These are phyloP conservation scores for Suhomyces panamericanus DNA, from an alignment of 1,139 yeast genomes.

Conservation along the genomic window DNA sequence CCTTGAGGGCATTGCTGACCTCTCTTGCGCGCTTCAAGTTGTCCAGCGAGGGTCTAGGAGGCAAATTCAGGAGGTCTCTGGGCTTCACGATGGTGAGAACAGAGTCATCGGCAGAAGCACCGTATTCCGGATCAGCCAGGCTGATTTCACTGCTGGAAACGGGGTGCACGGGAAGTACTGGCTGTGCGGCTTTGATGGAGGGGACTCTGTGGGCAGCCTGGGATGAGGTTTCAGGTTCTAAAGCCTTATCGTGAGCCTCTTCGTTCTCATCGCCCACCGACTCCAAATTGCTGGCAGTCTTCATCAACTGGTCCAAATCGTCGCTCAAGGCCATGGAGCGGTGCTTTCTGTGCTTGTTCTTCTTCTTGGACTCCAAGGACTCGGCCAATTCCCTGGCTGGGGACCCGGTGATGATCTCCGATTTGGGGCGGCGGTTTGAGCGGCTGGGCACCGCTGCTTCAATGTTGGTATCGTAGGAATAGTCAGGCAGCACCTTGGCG, in stretches of 20 bases:
- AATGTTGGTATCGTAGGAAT: constrained; percentile 36
- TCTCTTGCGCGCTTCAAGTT: constrained; percentile 34
- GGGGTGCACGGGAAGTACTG: too few species aligned
- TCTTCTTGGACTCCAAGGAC: constrained; percentile 16
- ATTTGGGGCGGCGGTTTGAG: constrained; percentile 42
- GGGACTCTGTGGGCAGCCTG: too few species aligned
- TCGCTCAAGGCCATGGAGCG: constrained; percentile 27
- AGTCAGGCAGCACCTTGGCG: constrained; percentile 25
- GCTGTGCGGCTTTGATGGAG: too few species aligned
- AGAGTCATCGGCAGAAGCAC: constrained; percentile 1
- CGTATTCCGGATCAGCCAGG: neutral
- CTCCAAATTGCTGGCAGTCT: constrained; percentile 32
- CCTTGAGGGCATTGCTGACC: constrained; percentile 21
- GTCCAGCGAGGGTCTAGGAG: constrained; percentile 42
- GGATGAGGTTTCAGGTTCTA: too few species aligned
- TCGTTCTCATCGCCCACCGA: neutral
- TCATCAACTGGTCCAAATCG: constrained; percentile 45
- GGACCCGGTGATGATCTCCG: constrained; percentile 24
- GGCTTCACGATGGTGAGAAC: constrained; percentile 7
- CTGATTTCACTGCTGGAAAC: neutral
- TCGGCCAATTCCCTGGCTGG: constrained; percentile 12
- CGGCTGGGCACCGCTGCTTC: constrained; percentile 46
- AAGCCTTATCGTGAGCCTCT: neutral
- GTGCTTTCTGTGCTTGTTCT: constrained; percentile 11
- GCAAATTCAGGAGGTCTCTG: constrained; percentile 19